Evolutionary conservation across 495 filamentous ascomycete species (phyloP).

Genomic region (Ramalina peruviana): DNA sequence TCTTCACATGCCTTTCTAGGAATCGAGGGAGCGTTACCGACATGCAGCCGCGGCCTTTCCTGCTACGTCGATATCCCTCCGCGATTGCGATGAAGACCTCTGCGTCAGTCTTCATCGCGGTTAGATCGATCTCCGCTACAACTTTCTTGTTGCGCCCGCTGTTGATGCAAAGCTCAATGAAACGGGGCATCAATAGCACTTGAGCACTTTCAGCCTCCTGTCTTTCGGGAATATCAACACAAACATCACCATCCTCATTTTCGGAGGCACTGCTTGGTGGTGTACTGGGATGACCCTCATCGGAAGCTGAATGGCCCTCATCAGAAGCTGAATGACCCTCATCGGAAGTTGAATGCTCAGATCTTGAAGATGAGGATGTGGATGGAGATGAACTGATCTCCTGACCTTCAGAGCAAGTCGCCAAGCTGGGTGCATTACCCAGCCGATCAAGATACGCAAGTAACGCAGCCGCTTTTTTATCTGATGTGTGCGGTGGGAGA

Average conservation of each 20-base stretch:
- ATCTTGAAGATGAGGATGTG: not conserved
- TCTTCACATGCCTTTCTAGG: not conserved
- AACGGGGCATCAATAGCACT: not conserved
- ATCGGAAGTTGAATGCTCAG: not conserved
- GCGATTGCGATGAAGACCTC: not conserved
- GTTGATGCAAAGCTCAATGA: slow-evolving; percentile 2
- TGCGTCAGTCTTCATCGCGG: not conserved
- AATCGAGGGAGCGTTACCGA: not conserved
- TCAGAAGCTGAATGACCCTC: too few relatives aligned
- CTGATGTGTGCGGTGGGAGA: not conserved
- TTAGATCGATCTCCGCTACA: not conserved
- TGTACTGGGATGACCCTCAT: not conserved
- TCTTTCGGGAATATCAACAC: not conserved
- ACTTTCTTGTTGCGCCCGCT: not conserved
- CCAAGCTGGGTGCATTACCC: not conserved
- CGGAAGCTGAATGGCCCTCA: too few relatives aligned
- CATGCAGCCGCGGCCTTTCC: not conserved
- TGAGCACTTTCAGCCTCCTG: not conserved
- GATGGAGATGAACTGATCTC: not conserved
- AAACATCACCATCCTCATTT: not conserved
- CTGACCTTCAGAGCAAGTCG: not conserved
- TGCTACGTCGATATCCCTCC: not conserved
- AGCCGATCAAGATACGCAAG: not conserved
- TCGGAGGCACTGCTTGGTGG: not conserved
- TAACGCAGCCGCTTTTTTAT: not conserved